Evolutionary conservation across 805 yeast genomes (phyloP), one percentile per base, ranked within the genome.

Genomic region (Lipomyces oligophaga): DNA sequence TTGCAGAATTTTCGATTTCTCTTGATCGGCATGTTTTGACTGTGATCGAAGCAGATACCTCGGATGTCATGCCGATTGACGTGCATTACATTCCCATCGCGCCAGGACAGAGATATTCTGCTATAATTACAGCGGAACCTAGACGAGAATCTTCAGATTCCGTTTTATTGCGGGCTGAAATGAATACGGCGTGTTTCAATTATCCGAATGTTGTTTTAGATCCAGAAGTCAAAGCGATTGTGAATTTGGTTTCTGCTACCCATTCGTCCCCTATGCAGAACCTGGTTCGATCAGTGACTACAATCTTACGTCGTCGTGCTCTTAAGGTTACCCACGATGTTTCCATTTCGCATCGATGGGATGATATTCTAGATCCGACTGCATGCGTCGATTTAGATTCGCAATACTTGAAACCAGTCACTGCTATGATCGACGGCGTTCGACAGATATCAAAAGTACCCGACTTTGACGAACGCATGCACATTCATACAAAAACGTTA

Each of bases 131-230:
- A 5, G 49, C 52, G 5, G 39, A 32, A 8, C 32, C 22, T 10
- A 13, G 13, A 18, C 20, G 19, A 5, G 43, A 22, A 2, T 32
- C 39, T 18, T 36, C 67, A 70, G n/a, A 57, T 41, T 61, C 63
- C 45, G 38, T 33, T n/a, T 30, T 27, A 13, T 33, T 47, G 31
- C 36, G 47, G 13, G 47, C 43, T 4, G 35, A 36, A 4, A 34
- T 41, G 41, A 35, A 42, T 33, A 43, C 43, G 18, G 22, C 30
- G 15, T 42, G 47, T 28, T 47, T 42, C 43, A 41, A 42, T 15
- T 43, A 47, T 20, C 43, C 32, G 24, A 47, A 47, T 24, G 19
- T 32, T 3, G 39, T 31, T 13, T 36, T 47, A 3, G 49, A 43
- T 21, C 43, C 41, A 15, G 46, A 48, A n/a, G 25, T 41, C n/a